Conservation (phyloP, 306 rosid species). For the Gastrolobium bilobum region DNA sequence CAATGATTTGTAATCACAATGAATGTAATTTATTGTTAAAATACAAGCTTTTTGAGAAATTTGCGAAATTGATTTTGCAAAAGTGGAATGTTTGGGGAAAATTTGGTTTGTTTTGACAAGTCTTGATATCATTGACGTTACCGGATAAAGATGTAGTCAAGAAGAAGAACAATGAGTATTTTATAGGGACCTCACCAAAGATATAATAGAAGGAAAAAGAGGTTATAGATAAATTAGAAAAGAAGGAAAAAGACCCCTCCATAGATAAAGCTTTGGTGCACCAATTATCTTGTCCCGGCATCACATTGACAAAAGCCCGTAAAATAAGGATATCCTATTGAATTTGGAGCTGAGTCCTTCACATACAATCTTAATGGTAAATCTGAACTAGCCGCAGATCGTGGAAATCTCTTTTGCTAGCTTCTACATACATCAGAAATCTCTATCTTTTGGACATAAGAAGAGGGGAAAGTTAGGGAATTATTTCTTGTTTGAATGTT, state of each 20-base stretch:
- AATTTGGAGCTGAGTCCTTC: conserved; percentile 38
- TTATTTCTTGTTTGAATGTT: conserved; percentile 35
- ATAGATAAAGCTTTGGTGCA: conserved; percentile 58
- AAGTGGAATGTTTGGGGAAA: conserved; percentile 31
- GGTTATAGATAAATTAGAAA: conserved; percentile 38
- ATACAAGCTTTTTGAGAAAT: conserved; percentile 18
- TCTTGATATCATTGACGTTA: conserved; percentile 52
- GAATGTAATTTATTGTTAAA: conserved; percentile 30
- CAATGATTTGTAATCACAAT: conserved; percentile 40
- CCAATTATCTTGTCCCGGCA: conserved; percentile 53
- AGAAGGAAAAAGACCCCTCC: conserved; percentile 61
- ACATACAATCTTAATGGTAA: conserved; percentile 34
- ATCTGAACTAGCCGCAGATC: conserved; percentile 26
- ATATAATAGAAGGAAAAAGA: conserved; percentile 44
- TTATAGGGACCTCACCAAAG: conserved; percentile 53
- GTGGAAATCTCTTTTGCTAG: conserved; percentile 33
- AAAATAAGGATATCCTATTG: conserved; percentile 53
- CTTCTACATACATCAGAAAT: conserved; percentile 6
- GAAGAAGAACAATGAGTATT: conserved; percentile 53
- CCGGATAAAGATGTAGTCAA: conserved; percentile 52
- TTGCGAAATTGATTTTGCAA: conserved; percentile 33
- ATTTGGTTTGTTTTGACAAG: conserved; percentile 46
- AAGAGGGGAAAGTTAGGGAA: conserved; percentile 14
- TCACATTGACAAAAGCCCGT: conserved; percentile 58
- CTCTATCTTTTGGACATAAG: conserved; percentile 4